Conservation (phyloP, 306 rosid genomes). For the Vigna hirtella region DNA sequence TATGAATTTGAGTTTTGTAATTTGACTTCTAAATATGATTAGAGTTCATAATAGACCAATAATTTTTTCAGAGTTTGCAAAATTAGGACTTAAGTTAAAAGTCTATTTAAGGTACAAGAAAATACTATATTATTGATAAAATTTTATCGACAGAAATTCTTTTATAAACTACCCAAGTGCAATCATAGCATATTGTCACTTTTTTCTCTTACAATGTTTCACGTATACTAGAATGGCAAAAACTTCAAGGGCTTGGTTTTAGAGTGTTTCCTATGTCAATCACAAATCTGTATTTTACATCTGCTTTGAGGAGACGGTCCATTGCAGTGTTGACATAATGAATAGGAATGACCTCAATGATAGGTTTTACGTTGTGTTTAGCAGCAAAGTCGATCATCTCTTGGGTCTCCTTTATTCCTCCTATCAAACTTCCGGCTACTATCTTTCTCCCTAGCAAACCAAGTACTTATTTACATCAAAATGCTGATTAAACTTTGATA, state of each 20-base stretch:
- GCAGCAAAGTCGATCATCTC: slow-evolving; percentile 61
- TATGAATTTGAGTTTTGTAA: no score
- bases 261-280: slow-evolving; percentile 51
- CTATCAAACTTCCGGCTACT: slow-evolving; percentile 42
- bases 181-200: no score
- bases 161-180: no score
- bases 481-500: background rate
- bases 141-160: no score
- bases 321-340: slow-evolving; percentile 58
- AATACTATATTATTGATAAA: no score
- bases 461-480: background rate
- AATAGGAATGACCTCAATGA: slow-evolving; percentile 50
- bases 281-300: slow-evolving; percentile 60
- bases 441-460: slow-evolving; percentile 1
- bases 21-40: no score
- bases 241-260: slow-evolving; percentile 5
- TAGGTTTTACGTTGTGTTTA: slow-evolving; percentile 48
- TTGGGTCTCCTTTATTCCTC: slow-evolving; percentile 58
- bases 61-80: no score
- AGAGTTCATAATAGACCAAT: no score
- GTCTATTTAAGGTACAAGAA: no score
- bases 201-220: no score
- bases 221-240: no score
- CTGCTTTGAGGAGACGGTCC: slow-evolving; percentile 52
- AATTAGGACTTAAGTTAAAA: no score